phyloP scores from a whole-genome alignment of 306 rosid genomes.

The Prosopis cineraria region DNA sequence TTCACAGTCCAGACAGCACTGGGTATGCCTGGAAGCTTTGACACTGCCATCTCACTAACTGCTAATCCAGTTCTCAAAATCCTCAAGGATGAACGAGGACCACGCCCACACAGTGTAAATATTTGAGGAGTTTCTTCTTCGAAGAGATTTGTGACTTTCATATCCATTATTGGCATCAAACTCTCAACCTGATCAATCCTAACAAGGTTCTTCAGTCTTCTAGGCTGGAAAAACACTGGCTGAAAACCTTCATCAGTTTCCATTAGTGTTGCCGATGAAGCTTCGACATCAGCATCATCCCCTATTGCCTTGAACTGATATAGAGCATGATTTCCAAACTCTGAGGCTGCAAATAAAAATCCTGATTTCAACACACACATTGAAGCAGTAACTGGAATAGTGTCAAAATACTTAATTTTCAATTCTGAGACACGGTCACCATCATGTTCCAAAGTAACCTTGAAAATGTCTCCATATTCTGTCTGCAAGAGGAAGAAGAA shows the following conservation, averaged over 20 bases:
- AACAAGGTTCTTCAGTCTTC: constrained; percentile 85
- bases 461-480: constrained; percentile 94
- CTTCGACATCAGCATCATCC: constrained; percentile 92
- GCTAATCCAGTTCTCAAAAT: constrained; percentile 96
- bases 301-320: constrained; percentile 91
- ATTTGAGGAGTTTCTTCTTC: constrained; percentile 98
- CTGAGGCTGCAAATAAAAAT: constrained; percentile 88
- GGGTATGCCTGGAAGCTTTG: constrained; percentile 93
- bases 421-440: constrained; percentile 74
- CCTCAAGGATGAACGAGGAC: constrained; percentile 94
- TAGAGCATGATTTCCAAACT: constrained; percentile 87
- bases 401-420: constrained; percentile 90
- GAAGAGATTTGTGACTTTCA: constrained; percentile 85
- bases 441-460: constrained; percentile 83
- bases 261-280: constrained; percentile 80
- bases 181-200: constrained; percentile 96
- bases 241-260: constrained; percentile 92
- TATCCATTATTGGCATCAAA: constrained; percentile 90
- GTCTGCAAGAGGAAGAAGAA: constrained; percentile 94
- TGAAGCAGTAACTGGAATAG: constrained; percentile 86
- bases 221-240: constrained; percentile 91
- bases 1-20: constrained; percentile 99
- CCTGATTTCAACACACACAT: constrained; percentile 96
- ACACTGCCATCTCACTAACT: constrained; percentile 98
- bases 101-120: constrained; percentile 93